phyloP scores from a whole-genome alignment of 441 rosid species.

The Brassica balearica region DNA sequence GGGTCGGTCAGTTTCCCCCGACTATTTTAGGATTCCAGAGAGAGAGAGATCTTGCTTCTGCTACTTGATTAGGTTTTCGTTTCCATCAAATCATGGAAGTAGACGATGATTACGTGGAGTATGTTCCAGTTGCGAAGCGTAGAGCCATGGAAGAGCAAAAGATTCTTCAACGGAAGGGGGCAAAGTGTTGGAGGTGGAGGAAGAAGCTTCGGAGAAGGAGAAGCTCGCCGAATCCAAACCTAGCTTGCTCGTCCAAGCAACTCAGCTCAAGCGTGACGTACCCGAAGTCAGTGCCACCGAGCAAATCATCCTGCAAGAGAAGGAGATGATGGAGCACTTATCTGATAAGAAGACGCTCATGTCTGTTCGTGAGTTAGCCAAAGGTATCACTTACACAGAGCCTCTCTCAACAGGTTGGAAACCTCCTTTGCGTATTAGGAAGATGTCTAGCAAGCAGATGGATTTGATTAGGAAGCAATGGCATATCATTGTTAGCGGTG shows the following conservation, averaged over 20 bases:
- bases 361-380: conserved; percentile 92
- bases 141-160: conserved; percentile 76
- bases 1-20: not conserved
- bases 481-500: conserved; percentile 95
- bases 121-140: conserved; percentile 83
- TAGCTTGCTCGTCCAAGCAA: conserved; percentile 82
- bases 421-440: conserved; percentile 69
- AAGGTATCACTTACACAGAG: conserved; percentile 86
- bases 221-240: conserved; percentile 78
- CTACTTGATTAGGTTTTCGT: not conserved
- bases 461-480: conserved; percentile 85
- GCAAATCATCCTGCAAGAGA: conserved; percentile 84
- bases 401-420: conserved; percentile 85
- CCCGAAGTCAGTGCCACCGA: conserved; percentile 74
- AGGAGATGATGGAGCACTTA: conserved; percentile 88
- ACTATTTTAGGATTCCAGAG: not conserved
- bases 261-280: conserved; percentile 83
- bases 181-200: conserved; percentile 60
- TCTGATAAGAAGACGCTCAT: conserved; percentile 84
- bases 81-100: conserved; percentile 55
- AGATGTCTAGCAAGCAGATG: conserved; percentile 62
- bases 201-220: conserved; percentile 61
- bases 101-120: conserved; percentile 80
- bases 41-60: not conserved
- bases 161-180: conserved; percentile 81